These are phyloP conservation scores for Rutstroemia sp. DNA, from an alignment of 2,329 filamentous ascomycete species.

Conservation along the genomic window DNA sequence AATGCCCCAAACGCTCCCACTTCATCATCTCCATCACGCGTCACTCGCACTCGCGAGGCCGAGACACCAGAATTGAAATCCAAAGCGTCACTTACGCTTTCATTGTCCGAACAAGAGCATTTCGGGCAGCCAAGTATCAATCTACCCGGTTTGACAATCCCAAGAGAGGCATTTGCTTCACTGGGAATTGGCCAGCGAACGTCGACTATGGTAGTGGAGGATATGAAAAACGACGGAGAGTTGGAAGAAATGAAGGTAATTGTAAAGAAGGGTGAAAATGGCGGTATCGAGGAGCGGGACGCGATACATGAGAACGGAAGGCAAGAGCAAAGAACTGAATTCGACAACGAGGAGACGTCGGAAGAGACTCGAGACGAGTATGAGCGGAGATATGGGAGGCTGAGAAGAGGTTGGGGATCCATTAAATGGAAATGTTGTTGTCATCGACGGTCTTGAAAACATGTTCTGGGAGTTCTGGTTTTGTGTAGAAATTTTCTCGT, in stretches of 20 bases:
- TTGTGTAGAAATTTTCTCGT: background rate
- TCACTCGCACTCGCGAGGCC: background rate
- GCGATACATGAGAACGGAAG: background rate
- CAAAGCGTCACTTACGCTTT: slow-evolving; percentile 3
- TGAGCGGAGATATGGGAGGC: background rate
- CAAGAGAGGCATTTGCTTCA: background rate
- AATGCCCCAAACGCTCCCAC: background rate
- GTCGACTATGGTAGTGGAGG: background rate
- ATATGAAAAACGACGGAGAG: background rate
- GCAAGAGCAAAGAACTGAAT: background rate
- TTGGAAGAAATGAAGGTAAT: background rate
- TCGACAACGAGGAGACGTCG: background rate
- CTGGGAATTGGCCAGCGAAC: slow-evolving; percentile 1
- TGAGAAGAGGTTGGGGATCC: background rate
- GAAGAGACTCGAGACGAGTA: background rate
- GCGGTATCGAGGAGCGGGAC: background rate
- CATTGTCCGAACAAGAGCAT: background rate
- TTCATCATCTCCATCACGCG: background rate
- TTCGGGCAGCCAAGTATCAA: slow-evolving; percentile 6
- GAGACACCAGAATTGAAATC: background rate
- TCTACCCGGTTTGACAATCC: background rate
- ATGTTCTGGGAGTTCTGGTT: background rate
- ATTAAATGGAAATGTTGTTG: background rate
- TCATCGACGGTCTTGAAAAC: background rate
- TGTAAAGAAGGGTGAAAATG: background rate